Evolutionary conservation across 148 eudicot species (phyloP).

Genomic region (Rhododendron molle): DNA sequence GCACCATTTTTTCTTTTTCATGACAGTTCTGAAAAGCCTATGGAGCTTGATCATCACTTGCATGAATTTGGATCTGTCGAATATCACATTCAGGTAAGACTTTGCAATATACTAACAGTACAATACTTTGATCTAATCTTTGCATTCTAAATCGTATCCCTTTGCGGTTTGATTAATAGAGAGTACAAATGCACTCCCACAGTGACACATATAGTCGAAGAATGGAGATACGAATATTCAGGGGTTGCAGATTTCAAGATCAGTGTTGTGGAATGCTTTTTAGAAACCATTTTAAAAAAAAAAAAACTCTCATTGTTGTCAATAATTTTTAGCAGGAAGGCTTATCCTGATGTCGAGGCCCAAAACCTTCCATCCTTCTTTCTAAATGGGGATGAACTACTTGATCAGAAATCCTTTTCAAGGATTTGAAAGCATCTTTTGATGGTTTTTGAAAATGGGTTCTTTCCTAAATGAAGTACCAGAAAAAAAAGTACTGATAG

Average conservation of each 20-base stretch:
- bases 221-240: background rate
- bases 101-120: background rate
- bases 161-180: background rate
- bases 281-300: too few relatives aligned
- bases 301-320: too few relatives aligned
- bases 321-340: too few relatives aligned
- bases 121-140: background rate
- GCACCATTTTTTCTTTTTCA: background rate
- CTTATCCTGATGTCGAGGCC: too few relatives aligned
- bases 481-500: background rate
- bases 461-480: background rate
- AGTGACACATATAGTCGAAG: background rate
- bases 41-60: constrained; percentile 71
- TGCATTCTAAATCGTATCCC: background rate
- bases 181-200: background rate
- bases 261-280: too few relatives aligned
- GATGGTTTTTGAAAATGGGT: background rate
- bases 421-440: background rate
- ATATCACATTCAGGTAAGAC: constrained; percentile 74
- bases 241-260: too few relatives aligned
- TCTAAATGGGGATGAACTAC: background rate
- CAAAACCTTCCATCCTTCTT: too few relatives aligned
- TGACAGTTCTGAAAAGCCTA: constrained; percentile 59
- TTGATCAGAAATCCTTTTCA: background rate
- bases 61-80: constrained; percentile 89